Percentiles rank a stretch among this genome's conserved stretches.
Conservation (phyloP, 2,329 filamentous ascomycete species). For the Plectosphaerella plurivora region DNA sequence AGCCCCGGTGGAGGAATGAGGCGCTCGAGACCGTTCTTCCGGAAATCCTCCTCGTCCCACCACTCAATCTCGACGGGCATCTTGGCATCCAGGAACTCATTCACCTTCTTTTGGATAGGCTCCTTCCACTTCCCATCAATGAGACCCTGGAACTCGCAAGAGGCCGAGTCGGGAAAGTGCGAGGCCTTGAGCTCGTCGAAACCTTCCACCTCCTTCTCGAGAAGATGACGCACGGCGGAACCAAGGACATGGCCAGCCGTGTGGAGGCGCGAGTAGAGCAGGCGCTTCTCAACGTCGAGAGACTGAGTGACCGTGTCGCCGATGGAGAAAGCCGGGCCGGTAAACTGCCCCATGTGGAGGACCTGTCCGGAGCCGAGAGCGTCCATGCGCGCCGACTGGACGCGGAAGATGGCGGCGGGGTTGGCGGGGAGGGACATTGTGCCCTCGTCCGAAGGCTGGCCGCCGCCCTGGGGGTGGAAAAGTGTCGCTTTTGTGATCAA, state of each 20-base stretch:
- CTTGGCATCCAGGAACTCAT: constrained; percentile 50
- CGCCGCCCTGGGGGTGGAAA: constrained; percentile 72
- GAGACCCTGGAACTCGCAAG: constrained; percentile 62
- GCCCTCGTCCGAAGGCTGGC: constrained; percentile 66
- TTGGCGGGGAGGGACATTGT: constrained; percentile 35
- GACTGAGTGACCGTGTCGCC: constrained; percentile 46
- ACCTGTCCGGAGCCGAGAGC: constrained; percentile 47
- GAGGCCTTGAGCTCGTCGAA: constrained; percentile 68
- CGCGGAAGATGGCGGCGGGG: constrained; percentile 36
- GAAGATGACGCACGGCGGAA: constrained; percentile 56
- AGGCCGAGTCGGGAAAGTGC: constrained; percentile 64
- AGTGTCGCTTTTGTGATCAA: constrained; percentile 62
- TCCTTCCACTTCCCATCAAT: constrained; percentile 62
- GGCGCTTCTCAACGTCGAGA: constrained; percentile 57
- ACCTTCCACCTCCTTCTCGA: constrained; percentile 43
- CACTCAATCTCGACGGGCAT: constrained; percentile 62
- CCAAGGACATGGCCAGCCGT: constrained; percentile 72
- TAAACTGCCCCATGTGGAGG: constrained; percentile 62
- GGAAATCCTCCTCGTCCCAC: constrained; percentile 62
- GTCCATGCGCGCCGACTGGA: constrained; percentile 54
- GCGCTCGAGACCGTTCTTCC: constrained; percentile 45
- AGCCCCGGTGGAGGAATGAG: constrained; percentile 46
- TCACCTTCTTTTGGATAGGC: constrained; percentile 55
- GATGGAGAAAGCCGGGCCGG: constrained; percentile 25
- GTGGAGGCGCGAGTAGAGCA: constrained; percentile 64